A percentile compares a stretch with the other conserved stretches of the same genome.
phyloP scores from a whole-genome alignment of 2,329 filamentous ascomycete genomes.

The Daldinia eschscholtzii region DNA sequence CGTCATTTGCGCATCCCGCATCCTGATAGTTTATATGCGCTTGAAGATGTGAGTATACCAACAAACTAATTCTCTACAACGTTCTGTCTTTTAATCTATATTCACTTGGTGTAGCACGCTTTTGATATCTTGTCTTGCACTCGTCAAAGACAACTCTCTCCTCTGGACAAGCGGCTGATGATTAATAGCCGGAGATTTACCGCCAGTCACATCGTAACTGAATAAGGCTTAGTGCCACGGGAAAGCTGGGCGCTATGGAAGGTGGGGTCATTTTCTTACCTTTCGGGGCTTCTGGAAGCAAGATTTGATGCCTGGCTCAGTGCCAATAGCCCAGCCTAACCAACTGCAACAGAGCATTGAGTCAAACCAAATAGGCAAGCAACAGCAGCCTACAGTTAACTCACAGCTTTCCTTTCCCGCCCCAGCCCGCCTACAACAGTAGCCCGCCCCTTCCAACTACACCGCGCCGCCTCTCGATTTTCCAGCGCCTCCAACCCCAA shows the following conservation, averaged over 20 bases:
- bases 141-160: conserved; percentile 39
- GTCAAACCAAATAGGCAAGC: conserved; percentile 17
- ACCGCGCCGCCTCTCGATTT: conserved; percentile 50
- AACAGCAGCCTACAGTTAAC: conserved; percentile 4
- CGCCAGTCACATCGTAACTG: conserved; percentile 29
- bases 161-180: conserved; percentile 41
- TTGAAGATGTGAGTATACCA: conserved; percentile 22
- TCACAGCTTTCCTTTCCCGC: conserved; percentile 9
- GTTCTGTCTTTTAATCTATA: neutral
- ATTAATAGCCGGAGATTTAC: conserved; percentile 43
- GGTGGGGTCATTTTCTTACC: conserved; percentile 29
- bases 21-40: neutral
- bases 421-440: conserved; percentile 8
- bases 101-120: conserved; percentile 10
- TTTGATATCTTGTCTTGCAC: conserved; percentile 28
- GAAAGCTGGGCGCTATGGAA: conserved; percentile 5
- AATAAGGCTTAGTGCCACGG: conserved; percentile 38
- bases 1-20: conserved; percentile 7
- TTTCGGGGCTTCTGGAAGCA: conserved; percentile 20
- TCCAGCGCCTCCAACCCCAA: conserved; percentile 39
- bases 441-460: conserved; percentile 34
- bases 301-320: conserved; percentile 14
- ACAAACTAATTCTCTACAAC: neutral
- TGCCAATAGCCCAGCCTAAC: conserved; percentile 15
- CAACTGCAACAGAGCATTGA: conserved; percentile 21